Evolutionary conservation across 305 asterid species (phyloP).

Genomic region (Fraxinus greggii): DNA sequence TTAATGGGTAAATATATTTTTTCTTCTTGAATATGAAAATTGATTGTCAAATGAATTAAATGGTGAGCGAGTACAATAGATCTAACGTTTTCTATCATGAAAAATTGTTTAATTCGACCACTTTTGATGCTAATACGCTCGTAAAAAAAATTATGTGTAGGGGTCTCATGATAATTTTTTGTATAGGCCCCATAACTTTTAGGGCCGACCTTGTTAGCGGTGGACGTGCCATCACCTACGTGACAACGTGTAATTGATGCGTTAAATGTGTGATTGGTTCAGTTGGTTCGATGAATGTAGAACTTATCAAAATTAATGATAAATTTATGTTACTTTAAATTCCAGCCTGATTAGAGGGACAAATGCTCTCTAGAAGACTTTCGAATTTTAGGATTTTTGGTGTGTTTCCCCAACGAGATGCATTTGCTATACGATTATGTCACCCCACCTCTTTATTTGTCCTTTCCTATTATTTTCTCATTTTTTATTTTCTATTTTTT

Average conservation of each 20-base stretch:
- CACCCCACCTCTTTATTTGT: neutral
- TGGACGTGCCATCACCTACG: constrained; percentile 5
- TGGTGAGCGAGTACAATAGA: no score
- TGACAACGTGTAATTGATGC: neutral
- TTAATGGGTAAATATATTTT: no score
- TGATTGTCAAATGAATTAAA: no score
- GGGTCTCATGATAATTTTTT: no score
- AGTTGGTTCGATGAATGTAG: neutral
- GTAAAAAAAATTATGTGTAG: no score
- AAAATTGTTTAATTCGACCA: no score
- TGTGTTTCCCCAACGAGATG: constrained; percentile 18
- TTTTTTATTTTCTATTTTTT: neutral
- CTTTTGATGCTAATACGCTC: no score
- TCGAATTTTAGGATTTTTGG: constrained; percentile 5
- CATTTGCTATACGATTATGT: neutral
- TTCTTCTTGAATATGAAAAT: no score
- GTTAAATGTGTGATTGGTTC: neutral
- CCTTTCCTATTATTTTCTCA: neutral
- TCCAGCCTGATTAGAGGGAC: neutral
- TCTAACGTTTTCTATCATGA: no score
- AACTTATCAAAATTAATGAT: neutral
- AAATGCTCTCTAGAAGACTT: neutral
- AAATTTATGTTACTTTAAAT: neutral
- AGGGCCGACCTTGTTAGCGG: no score
- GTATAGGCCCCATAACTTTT: no score